Evolutionary conservation across 1,139 yeast species (phyloP).

Genomic region (Taiozyma onychis): DNA sequence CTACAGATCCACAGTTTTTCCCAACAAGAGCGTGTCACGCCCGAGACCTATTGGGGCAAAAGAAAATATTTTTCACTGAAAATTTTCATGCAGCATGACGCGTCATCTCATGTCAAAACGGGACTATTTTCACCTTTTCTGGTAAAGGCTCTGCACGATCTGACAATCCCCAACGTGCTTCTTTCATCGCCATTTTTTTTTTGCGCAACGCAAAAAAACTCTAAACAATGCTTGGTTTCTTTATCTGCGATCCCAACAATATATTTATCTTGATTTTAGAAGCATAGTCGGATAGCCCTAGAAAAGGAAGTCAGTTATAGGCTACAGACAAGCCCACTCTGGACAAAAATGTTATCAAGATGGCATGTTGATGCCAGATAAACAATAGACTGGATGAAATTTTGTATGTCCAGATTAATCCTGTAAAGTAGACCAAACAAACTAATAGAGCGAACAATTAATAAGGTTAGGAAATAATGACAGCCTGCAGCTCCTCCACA

Average conservation of each 20-base stretch:
- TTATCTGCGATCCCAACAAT: no score
- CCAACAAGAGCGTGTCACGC: neutral
- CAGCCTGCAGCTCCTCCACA: neutral
- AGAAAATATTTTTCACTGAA: neutral
- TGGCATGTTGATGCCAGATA: no score
- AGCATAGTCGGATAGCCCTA: no score
- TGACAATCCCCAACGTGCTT: neutral
- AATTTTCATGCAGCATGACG: neutral
- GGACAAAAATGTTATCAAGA: no score
- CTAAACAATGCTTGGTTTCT: no score
- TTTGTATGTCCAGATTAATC: no score
- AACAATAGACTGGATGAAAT: no score
- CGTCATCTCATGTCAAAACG: neutral
- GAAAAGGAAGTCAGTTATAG: no score
- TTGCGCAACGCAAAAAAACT: neutral
- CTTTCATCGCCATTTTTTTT: neutral
- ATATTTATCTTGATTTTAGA: no score
- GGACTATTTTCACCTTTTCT: neutral
- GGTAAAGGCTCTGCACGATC: neutral
- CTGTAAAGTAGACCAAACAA: no score
- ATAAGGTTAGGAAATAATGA: neutral
- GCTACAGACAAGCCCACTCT: no score
- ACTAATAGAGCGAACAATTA: neutral
- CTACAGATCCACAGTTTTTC: neutral
- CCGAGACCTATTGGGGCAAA: neutral